Base-by-base conservation (phyloP, 306 rosid species). In the Leucaena leucocephala region DNA sequence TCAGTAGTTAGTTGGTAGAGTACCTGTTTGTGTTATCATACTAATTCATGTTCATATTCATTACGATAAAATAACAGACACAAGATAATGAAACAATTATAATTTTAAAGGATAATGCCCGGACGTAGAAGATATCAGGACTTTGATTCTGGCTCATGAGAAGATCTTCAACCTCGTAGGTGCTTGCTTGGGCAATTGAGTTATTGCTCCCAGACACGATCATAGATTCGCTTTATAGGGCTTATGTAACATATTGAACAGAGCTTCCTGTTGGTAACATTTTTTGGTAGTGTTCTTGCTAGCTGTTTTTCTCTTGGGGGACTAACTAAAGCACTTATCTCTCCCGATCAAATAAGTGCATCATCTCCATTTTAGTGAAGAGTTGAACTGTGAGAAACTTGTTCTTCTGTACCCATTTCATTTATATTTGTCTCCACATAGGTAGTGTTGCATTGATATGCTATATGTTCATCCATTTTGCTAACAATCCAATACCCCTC, bases 391-490 rank as follows among this genome's bases (percentile, higher is more conserved):
- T 2, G 22, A 64, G 69, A 64, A 17, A 16, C 44, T 35, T 15
- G 21, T 64, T 64, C 45, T 64, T 64, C 21, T 34, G 45, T 64
- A 35, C 36, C 42, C 42, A 13, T 62, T 4, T 62, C 42, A 62
- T 62, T 62, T 62, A 12, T 34, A 59, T 10, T 33, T 59, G 68
- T 62, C 40, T 62, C 68, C 68, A 62, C 68, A 34, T 33, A 64
- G 46, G 46, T 5, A 15, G 45, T 36, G 42, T 64, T 14, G 45
- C 71, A 66, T 65, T 65, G 19, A 15, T 65, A 63, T n/a, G 34
- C 12, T 57, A 21, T 21, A 3, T 64, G 3, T 15, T 36, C 9
- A 14, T 14, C 42, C 5, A 38, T 16, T 50, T 50, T 50, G 21
- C 58, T 50, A 16, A 48, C 54, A 13, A 48, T 16, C 58, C 58